Evolutionary conservation across 2,329 filamentous ascomycete species (phyloP), one percentile per base, ranked within the genome.

Genomic region (Xylariaceae sp.): DNA sequence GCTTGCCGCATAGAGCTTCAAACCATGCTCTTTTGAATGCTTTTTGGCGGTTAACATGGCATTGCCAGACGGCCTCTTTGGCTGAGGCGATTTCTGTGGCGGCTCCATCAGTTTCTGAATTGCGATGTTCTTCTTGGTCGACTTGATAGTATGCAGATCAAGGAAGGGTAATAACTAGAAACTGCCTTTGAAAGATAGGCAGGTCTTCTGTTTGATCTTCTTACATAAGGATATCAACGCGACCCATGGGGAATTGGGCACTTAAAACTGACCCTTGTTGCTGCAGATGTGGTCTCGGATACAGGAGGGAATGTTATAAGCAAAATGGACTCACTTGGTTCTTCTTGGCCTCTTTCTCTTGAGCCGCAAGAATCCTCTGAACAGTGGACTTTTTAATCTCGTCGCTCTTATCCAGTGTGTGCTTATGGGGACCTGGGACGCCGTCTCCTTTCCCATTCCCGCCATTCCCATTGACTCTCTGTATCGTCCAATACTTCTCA

Each of bases 351-450:
- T 86, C 84, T 67, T 83, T 88, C 47, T 84, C 82, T 60, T 80
- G 78, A 65, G 84, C 84, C 43, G 85, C 71, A 49, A 88, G 63
- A 68, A 78, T 81, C 59, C 89, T 75, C 66, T 88, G 78, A 6
- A 91, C 85, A 57, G 84, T 90, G 57, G 88, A 91, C 74, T 89
- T 91, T 73, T 92, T 92, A 34, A 92, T 86, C 55, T 84, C 81
- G 65, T 92, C 89, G 62, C 87, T 91, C 61, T 86, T 86, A 49
- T 82, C 82, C 7, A 93, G 70, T 0, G 80, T 80, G 68, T 92
- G 89, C 60, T 86, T 86, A 66, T 93, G 89, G n/a, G 84, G 83
- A 9, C 87, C 86, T 17, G 82, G 78, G 42, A 87, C 78, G 6
- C 84, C 85, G 59, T 89, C 86, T 7, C 81, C 80, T 66, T 88